Evolutionary conservation across 2,329 filamentous ascomycete genomes (phyloP).

Genomic region (Fonsecaea erecta): DNA sequence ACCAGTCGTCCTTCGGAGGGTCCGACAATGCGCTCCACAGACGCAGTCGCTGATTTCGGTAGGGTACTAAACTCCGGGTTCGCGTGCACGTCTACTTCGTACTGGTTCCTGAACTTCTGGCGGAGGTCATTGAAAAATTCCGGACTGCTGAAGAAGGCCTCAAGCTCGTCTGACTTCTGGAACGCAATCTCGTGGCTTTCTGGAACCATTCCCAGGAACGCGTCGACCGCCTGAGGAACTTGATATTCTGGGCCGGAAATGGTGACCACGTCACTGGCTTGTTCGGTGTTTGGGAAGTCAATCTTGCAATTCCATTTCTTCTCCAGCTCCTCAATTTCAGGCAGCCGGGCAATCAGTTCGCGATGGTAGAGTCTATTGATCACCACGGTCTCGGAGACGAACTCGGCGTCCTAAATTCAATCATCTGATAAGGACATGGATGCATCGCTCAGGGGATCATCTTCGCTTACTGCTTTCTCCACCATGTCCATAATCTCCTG

Average conservation of each 20-base stretch:
- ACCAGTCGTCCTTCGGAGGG: conserved; percentile 61
- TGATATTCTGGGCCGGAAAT: conserved; percentile 98
- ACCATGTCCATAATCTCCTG: conserved; percentile 99
- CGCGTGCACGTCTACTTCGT: conserved; percentile 85
- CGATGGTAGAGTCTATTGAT: conserved; percentile 96
- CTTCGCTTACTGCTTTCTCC: conserved; percentile 75
- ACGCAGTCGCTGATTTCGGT: conserved; percentile 40
- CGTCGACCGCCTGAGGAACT: conserved; percentile 94
- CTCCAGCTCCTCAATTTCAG: conserved; percentile 90
- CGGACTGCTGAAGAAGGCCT: conserved; percentile 78
- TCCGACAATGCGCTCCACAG: conserved; percentile 51
- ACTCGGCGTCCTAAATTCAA: conserved; percentile 78
- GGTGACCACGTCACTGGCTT: conserved; percentile 93
- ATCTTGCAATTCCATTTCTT: conserved; percentile 99
- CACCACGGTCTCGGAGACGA: conserved; percentile 89
- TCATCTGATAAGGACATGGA: conserved; percentile 33
- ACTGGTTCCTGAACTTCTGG: conserved; percentile 83
- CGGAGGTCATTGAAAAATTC: conserved; percentile 81
- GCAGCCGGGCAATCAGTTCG: conserved; percentile 84
- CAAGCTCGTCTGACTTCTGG: conserved; percentile 73
- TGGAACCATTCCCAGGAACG: conserved; percentile 96
- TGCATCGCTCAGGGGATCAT: conserved; percentile 21
- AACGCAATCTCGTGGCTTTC: conserved; percentile 92
- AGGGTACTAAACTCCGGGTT: conserved; percentile 49
- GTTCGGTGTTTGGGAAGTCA: conserved; percentile 94